Conservation (phyloP, 352 stramenopile genomes). For the Globisporangium mamillatum region DNA sequence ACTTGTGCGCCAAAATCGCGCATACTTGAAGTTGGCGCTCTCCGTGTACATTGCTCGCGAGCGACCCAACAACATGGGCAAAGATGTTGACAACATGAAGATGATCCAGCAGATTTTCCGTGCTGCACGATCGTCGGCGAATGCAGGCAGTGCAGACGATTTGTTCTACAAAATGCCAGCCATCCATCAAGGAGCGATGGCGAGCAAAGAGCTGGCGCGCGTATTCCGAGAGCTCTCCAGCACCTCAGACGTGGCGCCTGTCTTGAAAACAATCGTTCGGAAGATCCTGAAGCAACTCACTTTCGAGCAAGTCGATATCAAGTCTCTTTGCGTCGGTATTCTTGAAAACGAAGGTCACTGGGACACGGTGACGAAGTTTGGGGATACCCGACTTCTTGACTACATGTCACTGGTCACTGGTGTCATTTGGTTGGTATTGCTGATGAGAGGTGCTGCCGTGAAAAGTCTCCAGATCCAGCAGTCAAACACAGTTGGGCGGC, state of each 20-base stretch:
- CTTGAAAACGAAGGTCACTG: slow-evolving; percentile 74
- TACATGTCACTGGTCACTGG: slow-evolving; percentile 79
- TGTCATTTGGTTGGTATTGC: slow-evolving; percentile 69
- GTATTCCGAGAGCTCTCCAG: slow-evolving; percentile 83
- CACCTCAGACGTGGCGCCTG: slow-evolving; percentile 64
- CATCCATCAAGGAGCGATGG: slow-evolving; percentile 53
- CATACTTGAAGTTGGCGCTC: slow-evolving; percentile 70
- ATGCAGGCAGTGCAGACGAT: slow-evolving; percentile 39
- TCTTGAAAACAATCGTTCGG: slow-evolving; percentile 82
- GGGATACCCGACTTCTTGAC: slow-evolving; percentile 65
- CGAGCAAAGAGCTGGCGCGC: slow-evolving; percentile 69
- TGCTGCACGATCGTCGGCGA: slow-evolving; percentile 36
- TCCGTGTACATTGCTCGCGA: slow-evolving; percentile 72
- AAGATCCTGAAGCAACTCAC: slow-evolving; percentile 82
- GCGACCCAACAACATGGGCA: slow-evolving; percentile 77
- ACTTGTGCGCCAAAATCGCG: slow-evolving; percentile 64
- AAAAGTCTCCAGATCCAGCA: slow-evolving; percentile 87
- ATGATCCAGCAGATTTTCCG: slow-evolving; percentile 88
- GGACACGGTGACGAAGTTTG: slow-evolving; percentile 56
- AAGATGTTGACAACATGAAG: slow-evolving; percentile 89
- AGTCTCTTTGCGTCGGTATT: slow-evolving; percentile 73
- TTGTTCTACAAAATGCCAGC: slow-evolving; percentile 53
- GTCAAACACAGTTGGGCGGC: slow-evolving; percentile 41
- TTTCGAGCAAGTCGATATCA: slow-evolving; percentile 84
- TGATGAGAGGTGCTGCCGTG: slow-evolving; percentile 75